A percentile compares a stretch with the other conserved stretches of the same genome.
These are phyloP conservation scores for Arxiozyma telluris DNA, from an alignment of 1,139 yeast species.

Conservation along the genomic window DNA sequence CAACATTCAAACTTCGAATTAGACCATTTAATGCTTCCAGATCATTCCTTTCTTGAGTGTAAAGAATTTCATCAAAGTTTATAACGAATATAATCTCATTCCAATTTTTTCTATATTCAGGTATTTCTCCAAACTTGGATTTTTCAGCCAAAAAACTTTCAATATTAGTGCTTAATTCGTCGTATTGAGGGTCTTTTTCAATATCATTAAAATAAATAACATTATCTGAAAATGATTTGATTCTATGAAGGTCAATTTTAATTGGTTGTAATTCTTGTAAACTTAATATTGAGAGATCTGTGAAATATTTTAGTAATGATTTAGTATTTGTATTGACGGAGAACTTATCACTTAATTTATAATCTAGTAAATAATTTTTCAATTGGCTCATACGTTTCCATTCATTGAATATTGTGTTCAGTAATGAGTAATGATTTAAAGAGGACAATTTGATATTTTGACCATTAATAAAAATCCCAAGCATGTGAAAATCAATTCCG, in stretches of 20 bases:
- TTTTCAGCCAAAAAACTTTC: constrained; percentile 34
- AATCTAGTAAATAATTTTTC: not conserved
- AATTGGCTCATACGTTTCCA: constrained; percentile 1
- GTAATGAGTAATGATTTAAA: constrained; percentile 16
- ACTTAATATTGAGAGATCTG: constrained; percentile 16
- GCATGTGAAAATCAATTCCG: constrained; percentile 25
- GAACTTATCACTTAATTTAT: not conserved
- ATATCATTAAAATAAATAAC: constrained; percentile 73
- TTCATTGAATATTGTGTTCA: constrained; percentile 12
- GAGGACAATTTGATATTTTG: constrained; percentile 33
- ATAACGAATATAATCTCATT: constrained; percentile 67
- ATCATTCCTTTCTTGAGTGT: constrained; percentile 35
- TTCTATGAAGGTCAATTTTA: constrained; percentile 27
- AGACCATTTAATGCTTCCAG: constrained; percentile 41
- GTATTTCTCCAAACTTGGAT: constrained; percentile 50
- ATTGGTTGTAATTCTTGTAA: constrained; percentile 25
- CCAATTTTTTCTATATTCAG: constrained; percentile 62
- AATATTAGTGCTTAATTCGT: constrained; percentile 38
- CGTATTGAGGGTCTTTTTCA: constrained; percentile 52
- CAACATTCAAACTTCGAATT: constrained; percentile 38
- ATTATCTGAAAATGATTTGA: constrained; percentile 28
- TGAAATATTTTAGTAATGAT: constrained; percentile 14
- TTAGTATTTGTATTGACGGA: constrained; percentile 8
- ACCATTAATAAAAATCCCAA: constrained; percentile 58
- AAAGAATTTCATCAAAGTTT: constrained; percentile 44